These are phyloP conservation scores for Juglanconis oblonga DNA, from an alignment of 2,329 filamentous ascomycete genomes.

Conservation along the genomic window DNA sequence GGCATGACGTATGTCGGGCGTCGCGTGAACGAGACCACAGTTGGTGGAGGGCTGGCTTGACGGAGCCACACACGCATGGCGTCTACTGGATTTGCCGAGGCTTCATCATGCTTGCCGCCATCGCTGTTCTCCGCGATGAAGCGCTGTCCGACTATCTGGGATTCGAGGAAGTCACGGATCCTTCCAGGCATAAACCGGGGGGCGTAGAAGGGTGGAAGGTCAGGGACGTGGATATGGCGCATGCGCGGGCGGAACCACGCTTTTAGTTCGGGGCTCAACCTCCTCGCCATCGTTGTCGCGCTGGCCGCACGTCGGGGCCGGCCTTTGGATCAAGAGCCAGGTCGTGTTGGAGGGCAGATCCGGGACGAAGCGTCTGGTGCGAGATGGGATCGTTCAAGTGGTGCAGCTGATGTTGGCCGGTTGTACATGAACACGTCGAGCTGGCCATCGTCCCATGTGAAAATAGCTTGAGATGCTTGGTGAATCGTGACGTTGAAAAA, in stretches of 20 bases:
- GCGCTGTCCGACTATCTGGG: constrained; percentile 8
- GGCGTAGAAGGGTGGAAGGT: constrained; percentile 12
- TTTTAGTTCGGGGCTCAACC: constrained; percentile 7
- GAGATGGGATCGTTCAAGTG: too few species aligned
- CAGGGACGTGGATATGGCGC: constrained; percentile 17
- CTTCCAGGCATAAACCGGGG: neutral
- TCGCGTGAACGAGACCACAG: constrained; percentile 15
- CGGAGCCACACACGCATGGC: constrained; percentile 2
- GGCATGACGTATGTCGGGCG: constrained; percentile 16
- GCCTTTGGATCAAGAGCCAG: neutral
- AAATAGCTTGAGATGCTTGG: too few species aligned
- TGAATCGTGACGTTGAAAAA: neutral
- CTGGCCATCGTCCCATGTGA: too few species aligned
- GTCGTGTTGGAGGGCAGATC: too few species aligned
- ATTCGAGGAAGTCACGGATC: constrained; percentile 6
- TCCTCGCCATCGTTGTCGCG: neutral
- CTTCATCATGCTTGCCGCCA: neutral
- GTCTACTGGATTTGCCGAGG: neutral
- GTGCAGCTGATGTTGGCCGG: too few species aligned
- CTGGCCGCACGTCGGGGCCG: neutral
- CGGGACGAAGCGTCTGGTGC: too few species aligned
- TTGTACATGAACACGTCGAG: too few species aligned
- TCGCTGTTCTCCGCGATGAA: neutral
- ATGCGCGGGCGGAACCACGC: constrained; percentile 3
- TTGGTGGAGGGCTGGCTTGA: constrained; percentile 13